A percentile compares a stretch with the other conserved stretches of the same genome.
phyloP scores from a whole-genome alignment of 2,329 filamentous ascomycete species.

The Didymella sp. region DNA sequence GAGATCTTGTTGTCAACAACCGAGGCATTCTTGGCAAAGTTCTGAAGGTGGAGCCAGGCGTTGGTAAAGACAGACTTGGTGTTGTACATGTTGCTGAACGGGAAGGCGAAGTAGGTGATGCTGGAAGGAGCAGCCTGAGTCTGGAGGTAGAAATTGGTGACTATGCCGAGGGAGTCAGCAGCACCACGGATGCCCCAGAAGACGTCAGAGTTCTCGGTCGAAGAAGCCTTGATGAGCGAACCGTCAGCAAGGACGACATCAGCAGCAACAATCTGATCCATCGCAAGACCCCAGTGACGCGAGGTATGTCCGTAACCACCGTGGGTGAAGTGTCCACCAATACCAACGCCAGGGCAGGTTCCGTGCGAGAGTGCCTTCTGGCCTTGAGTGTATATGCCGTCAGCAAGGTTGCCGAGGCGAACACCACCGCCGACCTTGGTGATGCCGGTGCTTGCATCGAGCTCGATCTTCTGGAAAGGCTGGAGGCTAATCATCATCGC shows the following conservation, averaged over 20 bases:
- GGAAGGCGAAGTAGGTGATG: slow-evolving; percentile 41
- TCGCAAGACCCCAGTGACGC: slow-evolving; percentile 46
- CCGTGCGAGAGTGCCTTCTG: slow-evolving; percentile 58
- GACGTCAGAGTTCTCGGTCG: slow-evolving; percentile 46
- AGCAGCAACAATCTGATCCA: slow-evolving; percentile 45
- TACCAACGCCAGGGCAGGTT: slow-evolving; percentile 58
- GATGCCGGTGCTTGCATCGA: slow-evolving; percentile 52
- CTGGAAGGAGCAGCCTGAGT: slow-evolving; percentile 38
- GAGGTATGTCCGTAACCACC: slow-evolving; percentile 48
- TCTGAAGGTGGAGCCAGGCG: slow-evolving; percentile 52
- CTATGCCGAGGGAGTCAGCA: slow-evolving; percentile 52
- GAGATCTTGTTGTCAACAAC: slow-evolving; percentile 52
- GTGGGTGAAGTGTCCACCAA: slow-evolving; percentile 48
- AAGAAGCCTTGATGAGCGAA: slow-evolving; percentile 46
- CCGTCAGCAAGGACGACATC: slow-evolving; percentile 52
- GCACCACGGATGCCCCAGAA: slow-evolving; percentile 54
- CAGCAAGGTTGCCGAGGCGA: slow-evolving; percentile 53
- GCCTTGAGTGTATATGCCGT: slow-evolving; percentile 45
- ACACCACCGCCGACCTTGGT: slow-evolving; percentile 59
- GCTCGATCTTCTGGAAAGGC: slow-evolving; percentile 53
- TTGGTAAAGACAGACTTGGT: slow-evolving; percentile 44
- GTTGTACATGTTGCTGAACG: slow-evolving; percentile 35
- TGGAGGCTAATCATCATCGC: slow-evolving; percentile 58
- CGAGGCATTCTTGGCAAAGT: slow-evolving; percentile 50
- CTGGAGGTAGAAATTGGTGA: slow-evolving; percentile 49